Evolutionary conservation across 2,329 filamentous ascomycete genomes (phyloP).

Genomic region (Calonectria hongkongensis): DNA sequence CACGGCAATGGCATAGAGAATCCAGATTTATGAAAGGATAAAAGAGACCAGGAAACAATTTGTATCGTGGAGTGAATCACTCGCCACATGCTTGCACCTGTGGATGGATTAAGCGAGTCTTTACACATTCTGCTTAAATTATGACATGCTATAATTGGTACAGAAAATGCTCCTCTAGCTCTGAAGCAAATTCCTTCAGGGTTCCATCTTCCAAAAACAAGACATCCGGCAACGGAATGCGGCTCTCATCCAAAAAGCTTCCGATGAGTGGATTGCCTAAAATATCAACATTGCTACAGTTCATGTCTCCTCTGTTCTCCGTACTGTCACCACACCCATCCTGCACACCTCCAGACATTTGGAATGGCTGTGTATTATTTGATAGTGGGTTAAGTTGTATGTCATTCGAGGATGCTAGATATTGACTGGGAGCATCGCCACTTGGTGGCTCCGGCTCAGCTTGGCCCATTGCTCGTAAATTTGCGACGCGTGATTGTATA

Average conservation of each 20-base stretch:
- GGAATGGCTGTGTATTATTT: conserved; percentile 1
- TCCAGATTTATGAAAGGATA: neutral
- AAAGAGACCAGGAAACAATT: neutral
- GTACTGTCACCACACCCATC: neutral
- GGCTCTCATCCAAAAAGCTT: conserved; percentile 54
- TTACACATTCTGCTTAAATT: no score
- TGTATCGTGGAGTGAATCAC: neutral
- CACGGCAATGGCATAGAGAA: neutral
- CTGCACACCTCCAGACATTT: conserved; percentile 34
- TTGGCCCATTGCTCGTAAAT: conserved; percentile 41
- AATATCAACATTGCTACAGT: conserved; percentile 49
- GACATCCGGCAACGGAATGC: conserved; percentile 52
- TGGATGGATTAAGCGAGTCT: no score
- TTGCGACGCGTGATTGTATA: conserved; percentile 47
- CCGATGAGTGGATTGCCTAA: conserved; percentile 53
- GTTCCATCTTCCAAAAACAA: conserved; percentile 54
- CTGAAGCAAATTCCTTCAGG: conserved; percentile 51
- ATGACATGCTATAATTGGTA: conserved; percentile 31
- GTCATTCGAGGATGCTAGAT: neutral
- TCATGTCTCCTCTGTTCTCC: conserved; percentile 14
- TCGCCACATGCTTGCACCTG: neutral
- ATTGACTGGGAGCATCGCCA: neutral
- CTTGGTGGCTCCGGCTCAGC: conserved; percentile 30
- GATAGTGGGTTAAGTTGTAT: neutral
- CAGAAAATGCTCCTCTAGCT: conserved; percentile 54